These are phyloP conservation scores for Auricularia cornea DNA, from an alignment of 768 basidiomycete genomes.

Conservation along the genomic window DNA sequence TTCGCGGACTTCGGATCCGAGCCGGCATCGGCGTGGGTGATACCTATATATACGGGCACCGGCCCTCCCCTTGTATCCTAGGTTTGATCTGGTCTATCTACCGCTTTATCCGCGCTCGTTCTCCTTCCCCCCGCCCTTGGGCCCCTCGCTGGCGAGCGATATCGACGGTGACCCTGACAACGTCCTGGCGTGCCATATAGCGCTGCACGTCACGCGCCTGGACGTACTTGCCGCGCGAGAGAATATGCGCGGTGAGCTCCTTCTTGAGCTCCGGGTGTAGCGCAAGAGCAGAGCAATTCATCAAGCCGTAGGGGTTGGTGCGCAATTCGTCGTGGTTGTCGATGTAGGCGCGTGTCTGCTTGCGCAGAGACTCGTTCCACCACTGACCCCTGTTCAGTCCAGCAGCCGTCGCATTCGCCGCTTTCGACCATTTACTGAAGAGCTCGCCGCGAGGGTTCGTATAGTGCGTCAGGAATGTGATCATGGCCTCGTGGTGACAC, in stretches of 20 bases:
- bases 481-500: not conserved
- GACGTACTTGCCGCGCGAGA: slow-evolving; percentile 19
- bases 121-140: no score
- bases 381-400: not conserved
- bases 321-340: not conserved
- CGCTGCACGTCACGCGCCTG: slow-evolving; percentile 11
- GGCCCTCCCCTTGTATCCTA: no score
- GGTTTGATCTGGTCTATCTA: no score
- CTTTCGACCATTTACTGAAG: not conserved
- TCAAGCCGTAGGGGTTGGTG: not conserved
- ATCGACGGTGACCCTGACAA: no score
- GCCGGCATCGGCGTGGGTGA: no score
- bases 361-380: not conserved
- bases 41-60: no score
- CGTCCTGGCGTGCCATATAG: slow-evolving; percentile 9
- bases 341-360: not conserved
- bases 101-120: no score
- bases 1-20: no score
- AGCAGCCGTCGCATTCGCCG: not conserved
- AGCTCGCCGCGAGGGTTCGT: not conserved
- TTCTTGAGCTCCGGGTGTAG: slow-evolving; percentile 13
- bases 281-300: not conserved
- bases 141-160: no score
- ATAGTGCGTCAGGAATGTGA: not conserved
- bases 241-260: slow-evolving; percentile 18